phyloP scores from a whole-genome alignment of 768 basidiomycete genomes.

The Brasilioporus rufonigricans region DNA sequence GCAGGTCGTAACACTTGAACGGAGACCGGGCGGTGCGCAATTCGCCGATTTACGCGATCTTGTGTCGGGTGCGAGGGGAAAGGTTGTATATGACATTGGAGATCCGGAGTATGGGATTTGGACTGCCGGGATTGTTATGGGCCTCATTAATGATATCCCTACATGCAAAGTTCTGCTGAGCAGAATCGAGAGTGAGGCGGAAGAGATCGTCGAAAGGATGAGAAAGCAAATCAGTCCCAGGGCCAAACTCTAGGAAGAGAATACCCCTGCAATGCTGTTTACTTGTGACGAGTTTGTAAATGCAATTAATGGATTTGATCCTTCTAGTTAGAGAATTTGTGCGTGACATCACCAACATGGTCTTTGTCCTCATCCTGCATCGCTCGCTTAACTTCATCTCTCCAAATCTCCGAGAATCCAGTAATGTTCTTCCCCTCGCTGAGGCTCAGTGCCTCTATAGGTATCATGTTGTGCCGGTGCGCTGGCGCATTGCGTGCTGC shows the following conservation, averaged over 20 bases:
- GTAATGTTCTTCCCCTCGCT: conserved; percentile 69
- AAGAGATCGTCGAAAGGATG: conserved; percentile 58
- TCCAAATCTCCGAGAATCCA: conserved; percentile 70
- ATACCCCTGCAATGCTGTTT: conserved; percentile 1
- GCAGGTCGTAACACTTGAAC: conserved; percentile 85
- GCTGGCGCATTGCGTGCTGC: conserved; percentile 66
- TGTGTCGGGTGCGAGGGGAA: conserved; percentile 69
- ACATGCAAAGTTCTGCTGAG: conserved; percentile 71
- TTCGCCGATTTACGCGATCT: conserved; percentile 83
- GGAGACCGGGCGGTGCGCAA: conserved; percentile 77
- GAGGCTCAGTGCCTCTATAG: conserved; percentile 81
- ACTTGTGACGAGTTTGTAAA: background rate
- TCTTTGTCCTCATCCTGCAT: conserved; percentile 17
- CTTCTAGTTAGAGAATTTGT: background rate
- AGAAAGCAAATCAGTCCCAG: conserved; percentile 20
- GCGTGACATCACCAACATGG: background rate
- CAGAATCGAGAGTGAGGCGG: conserved; percentile 72
- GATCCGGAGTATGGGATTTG: conserved; percentile 89
- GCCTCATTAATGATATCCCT: conserved; percentile 80
- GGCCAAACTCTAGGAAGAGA: conserved; percentile 19
- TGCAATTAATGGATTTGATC: background rate
- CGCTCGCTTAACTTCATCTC: conserved; percentile 46
- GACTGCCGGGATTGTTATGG: conserved; percentile 64
- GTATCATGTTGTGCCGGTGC: conserved; percentile 87
- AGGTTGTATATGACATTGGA: conserved; percentile 75